phyloP scores from a whole-genome alignment of 1,139 yeast species.

The Yamadazyma dendronema region DNA sequence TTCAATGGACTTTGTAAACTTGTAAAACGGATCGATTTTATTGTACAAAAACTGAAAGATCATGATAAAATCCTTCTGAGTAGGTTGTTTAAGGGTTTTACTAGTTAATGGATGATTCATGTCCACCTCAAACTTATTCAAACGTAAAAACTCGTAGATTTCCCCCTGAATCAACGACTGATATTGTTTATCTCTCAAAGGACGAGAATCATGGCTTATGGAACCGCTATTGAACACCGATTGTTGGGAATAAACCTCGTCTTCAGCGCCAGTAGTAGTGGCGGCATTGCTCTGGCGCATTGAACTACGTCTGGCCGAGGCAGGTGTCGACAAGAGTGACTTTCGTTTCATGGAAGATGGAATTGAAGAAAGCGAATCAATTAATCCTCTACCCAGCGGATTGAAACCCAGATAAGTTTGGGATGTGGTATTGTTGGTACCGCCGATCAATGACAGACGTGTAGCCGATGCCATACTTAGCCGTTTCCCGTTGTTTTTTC shows the following conservation, averaged over 20 bases:
- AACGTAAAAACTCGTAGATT: conserved; percentile 60
- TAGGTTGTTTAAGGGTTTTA: conserved; percentile 71
- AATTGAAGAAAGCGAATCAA: conserved; percentile 32
- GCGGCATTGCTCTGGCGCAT: conserved; percentile 4
- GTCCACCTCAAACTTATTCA: conserved; percentile 68
- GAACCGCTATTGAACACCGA: conserved; percentile 5
- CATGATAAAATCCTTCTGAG: conserved; percentile 80
- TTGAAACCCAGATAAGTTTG: not conserved
- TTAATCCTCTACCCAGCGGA: conserved; percentile 1
- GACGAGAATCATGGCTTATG: conserved; percentile 35
- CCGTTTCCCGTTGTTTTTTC: conserved; percentile 30
- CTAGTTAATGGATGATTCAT: conserved; percentile 68
- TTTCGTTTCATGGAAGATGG: conserved; percentile 32
- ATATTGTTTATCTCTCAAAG: conserved; percentile 69
- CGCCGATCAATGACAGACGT: conserved; percentile 27
- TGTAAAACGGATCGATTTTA: conserved; percentile 76
- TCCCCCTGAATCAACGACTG: conserved; percentile 65
- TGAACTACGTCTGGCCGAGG: not conserved
- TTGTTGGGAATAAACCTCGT: conserved; percentile 7
- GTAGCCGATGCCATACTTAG: conserved; percentile 38
- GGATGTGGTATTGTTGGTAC: not conserved
- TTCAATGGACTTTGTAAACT: conserved; percentile 67
- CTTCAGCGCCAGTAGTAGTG: not conserved
- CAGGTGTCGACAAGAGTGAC: not conserved
- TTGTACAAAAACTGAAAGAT: conserved; percentile 80